Base-by-base conservation (phyloP, 2,329 filamentous ascomycete genomes). In the Dactylellina drechsleri region DNA sequence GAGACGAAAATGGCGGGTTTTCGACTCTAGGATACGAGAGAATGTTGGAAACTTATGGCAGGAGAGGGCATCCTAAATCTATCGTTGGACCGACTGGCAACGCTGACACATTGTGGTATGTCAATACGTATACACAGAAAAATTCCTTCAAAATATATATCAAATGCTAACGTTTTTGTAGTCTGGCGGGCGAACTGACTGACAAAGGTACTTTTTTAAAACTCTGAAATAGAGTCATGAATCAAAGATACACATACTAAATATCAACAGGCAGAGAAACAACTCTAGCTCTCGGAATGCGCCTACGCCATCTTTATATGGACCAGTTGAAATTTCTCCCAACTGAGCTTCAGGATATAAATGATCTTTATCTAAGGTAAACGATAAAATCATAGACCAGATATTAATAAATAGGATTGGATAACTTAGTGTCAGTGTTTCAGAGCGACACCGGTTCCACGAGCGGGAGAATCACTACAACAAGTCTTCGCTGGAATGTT, bases 41-140 rank as follows among this genome's bases (percentile, higher is more conserved):
- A 75, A 88, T 91, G 54, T 85, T 97, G 56, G 95, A 99, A 83
- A 91, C 91, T 0, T 95, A 97, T 81, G 91, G 90, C 2, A 80
- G 83, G 16, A 84, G 89, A 77, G 90, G 92, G 80, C 86, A 88
- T n/a, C 88, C 93, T 2, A 83, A 90, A 28, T 83, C 92, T 56
- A 91, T 91, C 6, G 82, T 86, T 0, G 92, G 92, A 0, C 87
- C 90, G 5, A 82, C 83, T 0, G 90, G 89, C 75, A 87, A 92
- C 80, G 85, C 90, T n/a, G 92, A 97, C 81, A 86, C 86, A 49
- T 87, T 98, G 75, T 99, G 94, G 85, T 91, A 90, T 81, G 86
- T 87, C 81, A 87, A 45, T n/a, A 41, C 4, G 5, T 16, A 6
- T 8, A 26, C 7, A 12, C 10, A 23, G n/a, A 52, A 16, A 36